These are phyloP conservation scores for Fusarium pininemorale DNA, from an alignment of 2,329 filamentous ascomycete genomes.

Conservation along the genomic window DNA sequence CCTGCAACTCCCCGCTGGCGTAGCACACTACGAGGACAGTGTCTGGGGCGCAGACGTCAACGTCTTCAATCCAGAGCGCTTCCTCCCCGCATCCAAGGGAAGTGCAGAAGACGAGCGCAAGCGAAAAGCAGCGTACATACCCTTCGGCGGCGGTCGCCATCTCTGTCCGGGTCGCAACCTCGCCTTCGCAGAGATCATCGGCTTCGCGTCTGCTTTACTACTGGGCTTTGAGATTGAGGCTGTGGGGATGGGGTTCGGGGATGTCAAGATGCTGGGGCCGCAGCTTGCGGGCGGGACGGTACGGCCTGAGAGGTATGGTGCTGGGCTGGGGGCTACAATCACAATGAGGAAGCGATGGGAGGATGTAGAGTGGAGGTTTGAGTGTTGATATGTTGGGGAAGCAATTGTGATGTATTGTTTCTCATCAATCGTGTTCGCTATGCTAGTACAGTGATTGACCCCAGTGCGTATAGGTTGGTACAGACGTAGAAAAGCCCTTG, in stretches of 20 bases:
- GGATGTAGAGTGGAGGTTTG: constrained; percentile 32
- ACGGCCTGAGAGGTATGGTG: constrained; percentile 29
- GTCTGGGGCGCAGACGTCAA: constrained; percentile 40
- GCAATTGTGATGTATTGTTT: neutral
- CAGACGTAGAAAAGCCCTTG: constrained; percentile 1
- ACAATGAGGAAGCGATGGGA: constrained; percentile 25
- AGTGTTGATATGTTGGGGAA: constrained; percentile 16
- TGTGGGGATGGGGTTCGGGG: constrained; percentile 22
- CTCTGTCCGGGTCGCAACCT: constrained; percentile 48
- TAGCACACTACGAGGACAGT: constrained; percentile 31
- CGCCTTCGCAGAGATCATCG: constrained; percentile 47
- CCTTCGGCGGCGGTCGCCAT: constrained; percentile 48
- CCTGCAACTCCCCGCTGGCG: constrained; percentile 41
- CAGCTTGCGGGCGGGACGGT: constrained; percentile 29
- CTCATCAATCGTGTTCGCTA: constrained; percentile 3
- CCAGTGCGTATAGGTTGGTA: neutral
- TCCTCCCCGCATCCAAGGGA: constrained; percentile 8
- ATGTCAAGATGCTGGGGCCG: constrained; percentile 27
- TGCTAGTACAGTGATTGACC: constrained; percentile 11
- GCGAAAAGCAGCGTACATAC: constrained; percentile 40
- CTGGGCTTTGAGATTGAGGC: constrained; percentile 45
- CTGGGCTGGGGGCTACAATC: constrained; percentile 28
- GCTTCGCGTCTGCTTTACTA: constrained; percentile 42
- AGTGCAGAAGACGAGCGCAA: constrained; percentile 15
- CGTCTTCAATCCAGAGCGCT: constrained; percentile 39